Percentiles rank a stretch among this genome's conserved stretches.
phyloP scores from a whole-genome alignment of 148 eudicot genomes.

The Chenopodium formosanum region DNA sequence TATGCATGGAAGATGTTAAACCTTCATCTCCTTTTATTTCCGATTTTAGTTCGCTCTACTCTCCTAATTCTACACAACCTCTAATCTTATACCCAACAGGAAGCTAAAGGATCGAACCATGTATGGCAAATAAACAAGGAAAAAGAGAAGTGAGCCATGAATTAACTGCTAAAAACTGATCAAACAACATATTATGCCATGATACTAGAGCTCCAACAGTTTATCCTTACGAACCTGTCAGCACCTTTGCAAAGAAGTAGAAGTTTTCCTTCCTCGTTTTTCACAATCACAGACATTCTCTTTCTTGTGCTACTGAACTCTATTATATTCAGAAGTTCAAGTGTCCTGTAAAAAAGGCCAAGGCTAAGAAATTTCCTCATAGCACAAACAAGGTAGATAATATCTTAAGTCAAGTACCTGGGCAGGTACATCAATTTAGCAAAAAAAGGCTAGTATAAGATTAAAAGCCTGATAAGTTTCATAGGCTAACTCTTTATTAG shows the following conservation, averaged over 20 bases:
- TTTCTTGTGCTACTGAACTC: slow-evolving; percentile 74
- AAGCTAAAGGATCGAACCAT: not conserved
- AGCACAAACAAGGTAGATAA: not conserved
- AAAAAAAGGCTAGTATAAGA: not conserved
- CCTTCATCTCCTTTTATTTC: not conserved
- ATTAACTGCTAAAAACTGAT: not conserved
- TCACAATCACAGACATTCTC: slow-evolving; percentile 64
- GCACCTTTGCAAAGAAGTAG: slow-evolving; percentile 65
- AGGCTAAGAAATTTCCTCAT: not conserved
- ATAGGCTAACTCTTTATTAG: not conserved
- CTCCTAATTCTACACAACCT: not conserved
- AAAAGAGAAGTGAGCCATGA: not conserved
- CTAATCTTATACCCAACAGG: not conserved
- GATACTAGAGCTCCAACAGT: not conserved
- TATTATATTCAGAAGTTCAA: slow-evolving; percentile 43
- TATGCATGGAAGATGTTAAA: not conserved
- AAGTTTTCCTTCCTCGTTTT: slow-evolving; percentile 46
- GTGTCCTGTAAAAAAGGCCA: slow-evolving; percentile 31
- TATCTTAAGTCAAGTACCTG: not conserved
- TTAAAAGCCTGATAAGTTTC: not conserved
- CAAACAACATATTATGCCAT: not conserved
- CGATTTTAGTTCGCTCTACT: not conserved
- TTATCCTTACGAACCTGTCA: slow-evolving; percentile 50
- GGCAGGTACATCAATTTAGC: not conserved
- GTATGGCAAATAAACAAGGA: not conserved